Percentiles rank a stretch among this genome's conserved stretches.
Evolutionary conservation across 1,284 basidiomycete genomes (phyloP).

Genomic region (Golubevia sp.): DNA sequence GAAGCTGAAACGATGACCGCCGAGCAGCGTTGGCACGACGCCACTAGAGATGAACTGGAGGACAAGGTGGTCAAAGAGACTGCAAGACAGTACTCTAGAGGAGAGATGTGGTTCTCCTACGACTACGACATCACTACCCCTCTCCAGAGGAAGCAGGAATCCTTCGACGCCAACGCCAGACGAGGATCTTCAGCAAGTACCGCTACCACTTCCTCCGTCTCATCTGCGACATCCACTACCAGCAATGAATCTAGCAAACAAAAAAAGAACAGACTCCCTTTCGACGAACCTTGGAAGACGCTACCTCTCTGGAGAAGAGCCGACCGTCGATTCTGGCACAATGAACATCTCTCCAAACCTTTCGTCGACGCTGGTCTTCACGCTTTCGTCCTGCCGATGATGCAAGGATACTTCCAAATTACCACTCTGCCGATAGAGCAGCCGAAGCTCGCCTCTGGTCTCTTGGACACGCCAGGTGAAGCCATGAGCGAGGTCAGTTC

Average conservation of each 20-base stretch:
- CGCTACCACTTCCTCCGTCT: neutral
- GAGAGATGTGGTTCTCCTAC: conserved; percentile 62
- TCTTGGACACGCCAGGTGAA: neutral
- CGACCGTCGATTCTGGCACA: conserved; percentile 86
- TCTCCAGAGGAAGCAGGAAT: conserved; percentile 63
- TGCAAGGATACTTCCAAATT: conserved; percentile 83
- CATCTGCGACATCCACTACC: conserved; percentile 32
- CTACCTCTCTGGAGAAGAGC: conserved; percentile 82
- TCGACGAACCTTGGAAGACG: conserved; percentile 72
- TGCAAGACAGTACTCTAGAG: conserved; percentile 37
- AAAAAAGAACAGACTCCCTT: conserved; percentile 63
- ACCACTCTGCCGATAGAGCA: conserved; percentile 25
- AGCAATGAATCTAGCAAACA: conserved; percentile 5
- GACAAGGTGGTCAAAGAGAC: conserved; percentile 49
- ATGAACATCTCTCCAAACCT: conserved; percentile 77
- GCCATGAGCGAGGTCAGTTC: neutral
- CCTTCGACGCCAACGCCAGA: conserved; percentile 19
- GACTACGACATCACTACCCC: conserved; percentile 66
- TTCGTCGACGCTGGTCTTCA: conserved; percentile 67
- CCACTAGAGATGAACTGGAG: conserved; percentile 42
- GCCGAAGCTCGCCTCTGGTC: conserved; percentile 9
- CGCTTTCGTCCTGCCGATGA: conserved; percentile 79
- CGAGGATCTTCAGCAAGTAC: neutral
- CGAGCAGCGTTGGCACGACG: conserved; percentile 37
- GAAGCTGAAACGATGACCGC: conserved; percentile 7